phyloP scores from a whole-genome alignment of 805 yeast species.

The Ogataea wickerhamii region DNA sequence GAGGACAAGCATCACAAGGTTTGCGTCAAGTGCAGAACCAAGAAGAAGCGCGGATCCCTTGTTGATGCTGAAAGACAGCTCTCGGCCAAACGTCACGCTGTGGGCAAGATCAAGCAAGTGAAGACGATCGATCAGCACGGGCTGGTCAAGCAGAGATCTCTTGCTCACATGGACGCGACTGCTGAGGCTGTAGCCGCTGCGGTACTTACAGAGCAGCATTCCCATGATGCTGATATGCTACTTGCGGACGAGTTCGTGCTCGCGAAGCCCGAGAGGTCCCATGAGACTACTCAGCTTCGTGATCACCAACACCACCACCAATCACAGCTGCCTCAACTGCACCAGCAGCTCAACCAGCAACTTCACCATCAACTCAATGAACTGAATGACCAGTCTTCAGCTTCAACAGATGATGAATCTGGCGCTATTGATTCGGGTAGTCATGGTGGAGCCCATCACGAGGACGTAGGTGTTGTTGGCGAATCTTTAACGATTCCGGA shows the following conservation, averaged over 20 bases:
- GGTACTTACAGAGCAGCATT: slow-evolving; percentile 15
- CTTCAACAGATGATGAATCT: slow-evolving; percentile 15
- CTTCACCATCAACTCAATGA: slow-evolving; percentile 18
- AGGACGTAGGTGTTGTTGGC: slow-evolving; percentile 19
- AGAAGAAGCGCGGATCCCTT: slow-evolving; percentile 39
- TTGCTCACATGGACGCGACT: slow-evolving; percentile 5
- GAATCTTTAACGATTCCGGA: slow-evolving; percentile 25
- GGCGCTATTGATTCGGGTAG: background rate
- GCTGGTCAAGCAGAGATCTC: background rate
- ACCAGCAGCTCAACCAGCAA: slow-evolving; percentile 31
- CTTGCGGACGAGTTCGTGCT: slow-evolving; percentile 12
- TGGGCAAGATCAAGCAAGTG: background rate
- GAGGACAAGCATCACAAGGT: slow-evolving; percentile 55
- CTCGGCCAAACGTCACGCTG: background rate
- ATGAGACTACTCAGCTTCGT: background rate
- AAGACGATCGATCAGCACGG: background rate
- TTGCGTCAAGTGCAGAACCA: slow-evolving; percentile 49
- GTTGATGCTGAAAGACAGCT: background rate
- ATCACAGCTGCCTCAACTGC: slow-evolving; percentile 27
- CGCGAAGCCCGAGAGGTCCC: slow-evolving; percentile 1
- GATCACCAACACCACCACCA: slow-evolving; percentile 8
- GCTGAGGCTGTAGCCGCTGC: slow-evolving; percentile 21
- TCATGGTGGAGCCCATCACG: slow-evolving; percentile 3
- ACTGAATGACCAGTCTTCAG: slow-evolving; percentile 9
- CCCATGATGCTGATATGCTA: slow-evolving; percentile 12